Base-by-base conservation (phyloP, 176 grass and related monocot genomes). In the Oryza australiensis region DNA sequence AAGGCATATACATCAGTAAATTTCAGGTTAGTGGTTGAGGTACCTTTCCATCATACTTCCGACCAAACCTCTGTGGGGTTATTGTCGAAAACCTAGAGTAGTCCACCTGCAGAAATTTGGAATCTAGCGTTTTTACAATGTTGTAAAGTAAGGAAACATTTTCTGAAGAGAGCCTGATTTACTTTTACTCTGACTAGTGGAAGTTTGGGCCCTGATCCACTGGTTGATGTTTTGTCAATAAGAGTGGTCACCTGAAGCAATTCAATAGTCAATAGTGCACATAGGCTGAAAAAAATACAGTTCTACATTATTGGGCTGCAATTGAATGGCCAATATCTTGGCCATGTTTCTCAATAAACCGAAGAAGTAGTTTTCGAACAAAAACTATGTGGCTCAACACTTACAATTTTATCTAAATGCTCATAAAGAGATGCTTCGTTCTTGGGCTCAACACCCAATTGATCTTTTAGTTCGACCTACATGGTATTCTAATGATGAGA, bases 41-140 rank as follows among this genome's bases (percentile, higher is more conserved):
- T 93, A 95, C 96, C 91, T 99, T 99, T 11, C 93, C 87, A 14
- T 95, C 89, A 32, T 95, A 93, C 35, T 93, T 91, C 74, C 93
- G 96, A 32, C 96, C 85, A 84, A 99, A 95, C 41, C 60, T 88
- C 20, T 95, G 81, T 22, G 85, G 74, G 20, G 91, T 91, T 84
- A 95, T 95, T 83, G 87, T 90, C 0, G 70, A 90, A 84, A 82
- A 83, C 22, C 89, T 85, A 27, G 80, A 83, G 85, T 88, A 92
- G 37, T 90, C 80, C 40, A 98, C 93, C 96, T 98, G 74, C 23
- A 80, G 18, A 79, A 80, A 77, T 46, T 70, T 51, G 38, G 16
- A 18, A 24, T 32, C 1, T 66, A 33, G 65, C 10, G 35, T 34
- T 34, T 62, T 69, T 57, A 75, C 3, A 51, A 34, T 62, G 18